Evolutionary conservation across 495 filamentous ascomycete species (phyloP).

Genomic region (Penicillium macrosclerotiorum): DNA sequence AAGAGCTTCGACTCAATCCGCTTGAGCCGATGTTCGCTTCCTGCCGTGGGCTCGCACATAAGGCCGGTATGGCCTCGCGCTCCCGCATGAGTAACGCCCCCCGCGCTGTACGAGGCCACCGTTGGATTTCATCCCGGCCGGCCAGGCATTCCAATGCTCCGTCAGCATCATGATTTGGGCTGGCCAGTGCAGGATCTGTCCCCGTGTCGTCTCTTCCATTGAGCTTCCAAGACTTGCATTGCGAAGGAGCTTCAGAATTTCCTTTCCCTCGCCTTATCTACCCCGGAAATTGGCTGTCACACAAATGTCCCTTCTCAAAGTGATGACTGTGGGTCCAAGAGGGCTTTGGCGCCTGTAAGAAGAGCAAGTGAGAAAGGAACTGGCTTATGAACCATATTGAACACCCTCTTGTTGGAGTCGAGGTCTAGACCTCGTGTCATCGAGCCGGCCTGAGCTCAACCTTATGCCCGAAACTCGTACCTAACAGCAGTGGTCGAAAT

Average conservation of each 20-base stretch:
- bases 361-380: too few species aligned
- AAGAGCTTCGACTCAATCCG: conserved; percentile 16
- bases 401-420: too few species aligned
- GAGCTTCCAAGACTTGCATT: conserved; percentile 8
- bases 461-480: too few species aligned
- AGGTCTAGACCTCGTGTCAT: too few species aligned
- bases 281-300: conserved; percentile 13
- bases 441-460: too few species aligned
- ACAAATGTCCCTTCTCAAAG: too few species aligned
- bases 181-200: conserved; percentile 8
- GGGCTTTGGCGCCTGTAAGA: too few species aligned
- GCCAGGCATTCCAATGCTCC: conserved; percentile 18
- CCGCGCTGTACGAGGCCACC: conserved; percentile 16
- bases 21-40: conserved; percentile 16
- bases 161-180: conserved; percentile 26
- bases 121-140: conserved; percentile 27
- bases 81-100: conserved; percentile 14
- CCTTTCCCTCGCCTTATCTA: background rate
- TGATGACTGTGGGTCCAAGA: too few species aligned
- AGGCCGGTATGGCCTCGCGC: conserved; percentile 2
- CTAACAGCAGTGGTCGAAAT: too few species aligned
- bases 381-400: too few species aligned
- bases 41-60: conserved; percentile 1
- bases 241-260: conserved; percentile 5
- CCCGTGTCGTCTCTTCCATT: conserved; percentile 3